Evolutionary conservation across 257 asterid species (phyloP), one percentile per base, ranked within the genome.

Genomic region (Jacaranda mimosifolia): DNA sequence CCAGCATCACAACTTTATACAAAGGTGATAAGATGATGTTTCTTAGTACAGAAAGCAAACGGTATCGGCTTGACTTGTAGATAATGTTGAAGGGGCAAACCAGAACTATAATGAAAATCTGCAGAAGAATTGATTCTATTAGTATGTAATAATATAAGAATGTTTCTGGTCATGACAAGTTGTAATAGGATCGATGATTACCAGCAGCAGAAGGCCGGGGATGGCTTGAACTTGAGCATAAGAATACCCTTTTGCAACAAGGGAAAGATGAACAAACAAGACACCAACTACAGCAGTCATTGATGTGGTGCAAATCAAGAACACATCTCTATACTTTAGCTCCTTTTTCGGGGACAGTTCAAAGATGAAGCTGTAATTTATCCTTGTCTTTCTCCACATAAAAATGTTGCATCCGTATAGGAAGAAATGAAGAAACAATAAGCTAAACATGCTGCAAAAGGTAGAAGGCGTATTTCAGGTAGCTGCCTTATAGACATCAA

Each of bases 1-100:
- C 98, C 21, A 96, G 89, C 98, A 96, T 96, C 71, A 85, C 83
- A 63, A 96, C 99, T 80, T 96, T 91, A 76, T 93, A 96, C 68
- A 96, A 42, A 39, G 99, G 99, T 39, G 98, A 87, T 9, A 96
- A 62, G 35, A 89, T 39, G 82, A 91, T 96, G 80, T 93, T 96
- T 79, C 97, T 80, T 35, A 89, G 18, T 0, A 88, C 93, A 14
- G 88, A 64, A 17, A 96, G 92, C 66, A 96, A 79, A 6, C 88
- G 90, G 64, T 83, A 93, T 3, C 99, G 93, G 79, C 97, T 93
- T 39, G 97, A 88, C 79, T 89, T 96, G 92, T 93, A 89, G 71
- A 91, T 77, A 17, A 92, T 82, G 80, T 93, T 91, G 84, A 96
- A 86, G 72, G 99, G 99, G 35, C 92, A 91, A 26, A 90, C 83